Evolutionary conservation across 306 rosid genomes (phyloP).

Genomic region (Herpetospermum pedunculosum): DNA sequence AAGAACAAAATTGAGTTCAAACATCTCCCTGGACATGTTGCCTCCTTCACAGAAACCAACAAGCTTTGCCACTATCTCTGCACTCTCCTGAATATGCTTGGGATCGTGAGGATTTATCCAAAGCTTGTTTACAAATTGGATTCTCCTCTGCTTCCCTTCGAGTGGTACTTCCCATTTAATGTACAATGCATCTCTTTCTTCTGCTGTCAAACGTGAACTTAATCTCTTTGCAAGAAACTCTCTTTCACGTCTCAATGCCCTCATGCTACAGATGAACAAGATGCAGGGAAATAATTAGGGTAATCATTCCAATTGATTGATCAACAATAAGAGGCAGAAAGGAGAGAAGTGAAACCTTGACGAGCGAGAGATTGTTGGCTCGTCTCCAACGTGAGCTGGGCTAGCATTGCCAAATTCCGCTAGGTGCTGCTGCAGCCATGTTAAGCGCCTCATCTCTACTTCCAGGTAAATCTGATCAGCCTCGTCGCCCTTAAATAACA

Average conservation of each 20-base stretch:
- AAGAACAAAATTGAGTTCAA: conserved; percentile 76
- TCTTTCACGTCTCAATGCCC: conserved; percentile 73
- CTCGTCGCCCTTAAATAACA: conserved; percentile 85
- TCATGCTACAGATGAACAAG: conserved; percentile 44
- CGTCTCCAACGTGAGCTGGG: conserved; percentile 80
- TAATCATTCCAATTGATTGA: neutral
- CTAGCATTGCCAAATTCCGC: conserved; percentile 87
- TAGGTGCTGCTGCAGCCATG: conserved; percentile 90
- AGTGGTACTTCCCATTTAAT: conserved; percentile 92
- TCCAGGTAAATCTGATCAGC: conserved; percentile 96
- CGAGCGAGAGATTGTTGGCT: conserved; percentile 69
- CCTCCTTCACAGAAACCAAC: conserved; percentile 91
- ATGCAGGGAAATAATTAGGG: neutral
- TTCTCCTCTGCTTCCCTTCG: conserved; percentile 82
- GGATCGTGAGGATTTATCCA: conserved; percentile 85
- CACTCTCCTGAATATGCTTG: conserved; percentile 78
- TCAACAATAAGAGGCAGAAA: neutral
- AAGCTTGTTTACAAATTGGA: conserved; percentile 83
- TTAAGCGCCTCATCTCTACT: conserved; percentile 88
- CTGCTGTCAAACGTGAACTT: conserved; percentile 56
- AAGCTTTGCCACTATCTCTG: conserved; percentile 88
- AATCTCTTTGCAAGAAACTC: conserved; percentile 95
- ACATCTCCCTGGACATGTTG: conserved; percentile 93
- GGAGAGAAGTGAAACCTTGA: conserved; percentile 51
- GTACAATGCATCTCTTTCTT: conserved; percentile 78